Percentiles rank a stretch among this genome's conserved stretches.
Conservation (phyloP, 2,329 filamentous ascomycete species). For the Apiospora saccharicola region DNA sequence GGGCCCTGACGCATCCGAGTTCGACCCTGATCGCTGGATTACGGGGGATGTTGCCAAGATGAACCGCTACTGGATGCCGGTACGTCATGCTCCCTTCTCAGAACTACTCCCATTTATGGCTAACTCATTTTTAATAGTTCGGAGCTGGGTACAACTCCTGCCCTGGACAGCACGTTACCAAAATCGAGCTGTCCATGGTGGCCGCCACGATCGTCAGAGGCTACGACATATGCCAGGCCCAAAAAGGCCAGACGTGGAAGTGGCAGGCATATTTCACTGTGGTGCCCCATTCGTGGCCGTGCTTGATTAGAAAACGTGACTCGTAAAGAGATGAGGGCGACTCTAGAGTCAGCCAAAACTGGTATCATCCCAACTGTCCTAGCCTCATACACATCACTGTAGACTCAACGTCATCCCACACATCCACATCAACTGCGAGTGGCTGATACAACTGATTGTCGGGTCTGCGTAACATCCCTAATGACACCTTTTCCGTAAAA, state of each 20-base stretch:
- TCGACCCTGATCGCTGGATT: slow-evolving; percentile 28
- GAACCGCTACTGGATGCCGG: slow-evolving; percentile 26
- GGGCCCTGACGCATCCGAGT: slow-evolving; percentile 25
- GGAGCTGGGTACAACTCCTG: too few species aligned
- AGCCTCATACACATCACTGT: not conserved
- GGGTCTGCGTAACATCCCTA: not conserved
- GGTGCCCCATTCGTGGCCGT: too few species aligned
- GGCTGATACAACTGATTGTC: not conserved
- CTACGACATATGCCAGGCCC: too few species aligned
- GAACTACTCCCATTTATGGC: too few species aligned
- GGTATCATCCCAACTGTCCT: not conserved
- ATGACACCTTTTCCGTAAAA: not conserved
- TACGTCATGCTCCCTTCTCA: not conserved
- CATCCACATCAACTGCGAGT: not conserved
- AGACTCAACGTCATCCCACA: not conserved
- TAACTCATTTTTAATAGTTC: too few species aligned
- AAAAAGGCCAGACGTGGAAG: too few species aligned
- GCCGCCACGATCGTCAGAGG: too few species aligned
- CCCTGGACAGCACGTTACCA: too few species aligned
- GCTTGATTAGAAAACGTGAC: too few species aligned
- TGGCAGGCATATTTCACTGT: not conserved
- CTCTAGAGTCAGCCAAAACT: too few species aligned
- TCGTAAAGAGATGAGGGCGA: too few species aligned
- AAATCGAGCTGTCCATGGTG: too few species aligned
- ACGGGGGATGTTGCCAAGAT: not conserved